These are phyloP conservation scores for Dendrobium officinale DNA, from an alignment of 106 monocot genomes.

Conservation along the genomic window DNA sequence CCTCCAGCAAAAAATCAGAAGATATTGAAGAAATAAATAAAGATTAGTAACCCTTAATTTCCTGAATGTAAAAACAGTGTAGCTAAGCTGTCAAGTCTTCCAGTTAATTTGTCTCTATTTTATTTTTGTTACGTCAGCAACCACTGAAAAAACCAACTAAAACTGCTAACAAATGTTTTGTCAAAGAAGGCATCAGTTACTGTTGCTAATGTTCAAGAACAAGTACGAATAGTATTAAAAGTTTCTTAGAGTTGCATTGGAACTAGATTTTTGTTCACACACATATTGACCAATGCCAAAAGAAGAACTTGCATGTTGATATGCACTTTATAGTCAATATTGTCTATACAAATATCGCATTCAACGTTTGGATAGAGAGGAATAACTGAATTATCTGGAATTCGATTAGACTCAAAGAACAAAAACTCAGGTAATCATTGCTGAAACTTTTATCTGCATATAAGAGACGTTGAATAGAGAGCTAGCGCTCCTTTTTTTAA, in stretches of 20 bases:
- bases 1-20: not conserved
- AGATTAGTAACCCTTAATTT: not conserved
- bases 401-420: not conserved
- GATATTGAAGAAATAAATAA: not conserved
- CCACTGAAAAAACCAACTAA: too few species aligned
- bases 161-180: too few species aligned
- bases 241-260: not conserved
- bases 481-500: not conserved
- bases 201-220: too few species aligned
- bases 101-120: too few species aligned
- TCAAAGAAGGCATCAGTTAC: too few species aligned
- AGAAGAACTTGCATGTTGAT: not conserved
- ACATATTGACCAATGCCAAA: not conserved
- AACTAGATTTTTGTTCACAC: not conserved
- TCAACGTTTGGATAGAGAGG: not conserved
- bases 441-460: not conserved
- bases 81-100: not conserved
- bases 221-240: too few species aligned
- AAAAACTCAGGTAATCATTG: not conserved
- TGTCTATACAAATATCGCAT: not conserved
- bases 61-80: not conserved
- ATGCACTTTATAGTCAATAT: not conserved
- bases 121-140: too few species aligned
- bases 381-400: not conserved
- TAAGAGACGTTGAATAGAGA: not conserved